phyloP scores from a whole-genome alignment of 2,329 filamentous ascomycete genomes.

The Fonsecaea pugnacius region DNA sequence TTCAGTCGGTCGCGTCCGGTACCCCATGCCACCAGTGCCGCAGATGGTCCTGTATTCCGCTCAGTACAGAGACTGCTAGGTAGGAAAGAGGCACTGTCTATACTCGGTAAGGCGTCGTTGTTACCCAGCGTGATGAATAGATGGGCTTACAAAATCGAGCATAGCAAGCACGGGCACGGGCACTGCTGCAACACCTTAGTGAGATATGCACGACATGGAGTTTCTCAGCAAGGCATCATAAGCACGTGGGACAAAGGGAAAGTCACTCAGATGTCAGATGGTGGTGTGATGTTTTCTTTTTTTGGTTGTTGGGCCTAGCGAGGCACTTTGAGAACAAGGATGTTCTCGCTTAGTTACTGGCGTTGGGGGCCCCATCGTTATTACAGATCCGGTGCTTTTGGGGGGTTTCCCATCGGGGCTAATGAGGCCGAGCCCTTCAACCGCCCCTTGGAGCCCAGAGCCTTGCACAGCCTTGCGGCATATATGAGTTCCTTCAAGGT shows the following conservation, averaged over 20 bases:
- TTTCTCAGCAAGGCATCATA: neutral
- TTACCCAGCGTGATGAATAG: no score
- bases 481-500: no score
- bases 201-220: no score
- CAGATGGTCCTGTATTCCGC: no score
- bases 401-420: neutral
- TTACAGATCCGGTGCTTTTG: neutral
- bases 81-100: neutral
- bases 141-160: no score
- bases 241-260: neutral
- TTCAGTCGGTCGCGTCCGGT: neutral
- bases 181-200: no score
- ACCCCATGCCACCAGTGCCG: neutral
- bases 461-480: neutral
- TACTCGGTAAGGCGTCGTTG: no score
- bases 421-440: neutral
- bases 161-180: no score
- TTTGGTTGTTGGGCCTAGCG: neutral
- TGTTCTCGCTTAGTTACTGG: neutral
- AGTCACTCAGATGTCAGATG: neutral
- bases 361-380: neutral
- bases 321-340: neutral
- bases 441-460: neutral
- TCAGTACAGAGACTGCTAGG: no score
- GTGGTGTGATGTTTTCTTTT: neutral